Base-by-base conservation (phyloP, 768 basidiomycete genomes). In the Mycena indigotica region DNA sequence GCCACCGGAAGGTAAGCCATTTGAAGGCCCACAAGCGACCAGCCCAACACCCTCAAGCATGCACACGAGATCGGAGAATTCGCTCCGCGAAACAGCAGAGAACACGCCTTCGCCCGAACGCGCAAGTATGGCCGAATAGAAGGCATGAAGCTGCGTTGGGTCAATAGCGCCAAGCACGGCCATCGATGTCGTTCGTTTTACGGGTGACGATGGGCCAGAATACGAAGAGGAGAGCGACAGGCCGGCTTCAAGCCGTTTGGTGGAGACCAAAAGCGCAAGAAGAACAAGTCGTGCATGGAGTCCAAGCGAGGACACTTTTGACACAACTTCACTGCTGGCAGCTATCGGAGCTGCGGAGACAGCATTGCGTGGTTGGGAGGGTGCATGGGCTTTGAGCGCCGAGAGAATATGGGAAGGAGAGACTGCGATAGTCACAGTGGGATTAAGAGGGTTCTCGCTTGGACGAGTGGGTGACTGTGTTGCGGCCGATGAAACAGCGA, bases 1-100 rank as follows among this genome's bases (percentile, higher is more conserved):
- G 15, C 61, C 51, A 10, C 49, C 32, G 60, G 21, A 71, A 61
- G 44, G 65, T 58, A 51, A 67, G 51, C 58, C 67, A 53, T 69
- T 74, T 12, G 73, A 76, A 12, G 76, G 72, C 3, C 80, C 61
- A 49, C 78, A 75, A 40, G 49, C 40, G 8, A 88, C 72, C 5
- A 91, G 75, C 2, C 91, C 92, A 5, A 82, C 79, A 3, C 87
- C 89, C 71, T 94, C 91, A 32, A 94, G 73, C 48, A 93, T 74
- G 24, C 83, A 80, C 0, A 89, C 66, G 3, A 93, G 76, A 62
- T 94, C 91, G 0, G 78, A 75, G 61, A 94, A 92, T 64, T 93
- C 91, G 67, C 83, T 89, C 8, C 88, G 79, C 10, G 87, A 89
- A 2, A 88, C 89, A 3, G 87, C 77, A 2, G 80, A 73, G 59